phyloP scores from a whole-genome alignment of 2,329 filamentous ascomycete genomes.

The Coniella vitis region DNA sequence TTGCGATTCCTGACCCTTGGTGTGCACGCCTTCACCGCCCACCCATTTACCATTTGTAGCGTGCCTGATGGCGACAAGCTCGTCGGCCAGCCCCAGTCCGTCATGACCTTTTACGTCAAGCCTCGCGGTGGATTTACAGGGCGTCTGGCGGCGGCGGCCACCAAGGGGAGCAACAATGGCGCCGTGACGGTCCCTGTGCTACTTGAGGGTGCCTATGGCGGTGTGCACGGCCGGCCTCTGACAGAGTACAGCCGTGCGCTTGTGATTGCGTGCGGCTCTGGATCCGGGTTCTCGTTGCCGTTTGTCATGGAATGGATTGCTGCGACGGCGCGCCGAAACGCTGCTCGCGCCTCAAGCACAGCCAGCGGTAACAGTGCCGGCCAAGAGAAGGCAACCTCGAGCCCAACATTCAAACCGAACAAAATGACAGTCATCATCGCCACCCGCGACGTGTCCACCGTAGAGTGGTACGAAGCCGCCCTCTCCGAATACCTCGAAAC shows the following conservation, averaged over 20 bases:
- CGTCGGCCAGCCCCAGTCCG: background rate
- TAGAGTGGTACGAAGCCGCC: slow-evolving; percentile 7
- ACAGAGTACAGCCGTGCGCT: background rate
- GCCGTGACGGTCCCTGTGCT: background rate
- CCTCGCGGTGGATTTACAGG: slow-evolving; percentile 8
- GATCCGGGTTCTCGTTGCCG: slow-evolving; percentile 5
- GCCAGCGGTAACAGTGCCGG: background rate
- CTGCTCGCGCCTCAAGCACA: too few relatives aligned
- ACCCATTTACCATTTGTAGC: slow-evolving; percentile 18
- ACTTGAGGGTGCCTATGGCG: slow-evolving; percentile 8
- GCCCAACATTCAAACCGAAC: background rate
- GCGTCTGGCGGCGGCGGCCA: background rate
- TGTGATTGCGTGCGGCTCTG: slow-evolving; percentile 8
- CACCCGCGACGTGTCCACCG: slow-evolving; percentile 10
- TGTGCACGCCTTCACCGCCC: slow-evolving; percentile 12
- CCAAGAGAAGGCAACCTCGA: background rate
- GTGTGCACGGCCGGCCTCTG: background rate
- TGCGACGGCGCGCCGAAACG: background rate
- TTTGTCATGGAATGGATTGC: slow-evolving; percentile 5
- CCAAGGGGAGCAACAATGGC: background rate
- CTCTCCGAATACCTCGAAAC: slow-evolving; percentile 19
- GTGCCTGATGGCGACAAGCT: slow-evolving; percentile 1
- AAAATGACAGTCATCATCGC: slow-evolving; percentile 8
- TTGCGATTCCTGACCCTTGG: slow-evolving; percentile 14
- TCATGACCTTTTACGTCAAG: slow-evolving; percentile 6